Base-by-base conservation (phyloP, 1,139 yeast species). In the Magnusiomyces magnusii region DNA sequence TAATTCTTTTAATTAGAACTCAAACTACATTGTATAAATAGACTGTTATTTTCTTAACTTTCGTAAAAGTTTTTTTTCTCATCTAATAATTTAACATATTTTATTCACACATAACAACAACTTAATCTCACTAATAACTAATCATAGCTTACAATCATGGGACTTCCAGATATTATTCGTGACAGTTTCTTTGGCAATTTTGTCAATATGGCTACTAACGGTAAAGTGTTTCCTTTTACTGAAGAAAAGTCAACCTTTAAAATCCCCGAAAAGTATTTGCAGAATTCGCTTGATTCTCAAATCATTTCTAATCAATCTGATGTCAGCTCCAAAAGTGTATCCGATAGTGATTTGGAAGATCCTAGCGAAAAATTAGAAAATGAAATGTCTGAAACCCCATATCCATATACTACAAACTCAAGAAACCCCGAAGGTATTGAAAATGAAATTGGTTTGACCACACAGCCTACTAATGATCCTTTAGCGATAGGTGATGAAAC, bases 181-280 rank as follows among this genome's bases (percentile, higher is more conserved):
- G 61, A 62, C 41, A 54, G 60, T 17, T 44, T 58, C 39, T 47
- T 59, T 36, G 67, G 68, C 10, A 57, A 57, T 23, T 21, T 60
- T 10, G 50, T 61, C 17, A 60, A 63, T 41, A 57, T 57, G 27
- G 24, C 61, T 7, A 60, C 67, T 1, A 61, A 65, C 10, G 56
- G 57, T 9, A 55, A 47, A 47, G 2, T 54, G 5, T 44, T 62
- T 19, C 59, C 44, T 10, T 63, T 63, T 23, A 57, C 58, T 2
- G 66, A 64, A 23, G 63, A 64, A 39, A 34, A 54, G 41, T 61
- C 60, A 1, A 63, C 44, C 44, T 66, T 64, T 54, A 62, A 60
- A 19, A 52, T 64, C 10, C 66, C 66, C 1, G 55, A 47, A 9
- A 61, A 57, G 53, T 62, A 62, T 27, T 51, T 55, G 3, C 41